Base-by-base conservation (phyloP, 371 early-diverging fungal genomes). In the Vavraia culicis region DNA sequence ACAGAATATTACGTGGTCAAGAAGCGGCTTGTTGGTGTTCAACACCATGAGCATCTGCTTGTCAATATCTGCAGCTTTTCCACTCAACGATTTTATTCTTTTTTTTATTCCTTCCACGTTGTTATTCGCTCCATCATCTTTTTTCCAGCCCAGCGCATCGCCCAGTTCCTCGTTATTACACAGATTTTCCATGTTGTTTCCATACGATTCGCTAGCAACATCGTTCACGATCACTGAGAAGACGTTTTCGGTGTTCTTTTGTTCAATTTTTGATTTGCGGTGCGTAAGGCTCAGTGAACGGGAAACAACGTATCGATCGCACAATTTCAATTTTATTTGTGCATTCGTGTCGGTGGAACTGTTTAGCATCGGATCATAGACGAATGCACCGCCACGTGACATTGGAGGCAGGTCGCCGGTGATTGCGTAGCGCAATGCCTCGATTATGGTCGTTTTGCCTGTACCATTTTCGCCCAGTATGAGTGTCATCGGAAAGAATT, bases 381-480 rank as follows among this genome's bases (percentile, higher is more conserved):
- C 77, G 73, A 99, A 96, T 35, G 83, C 84, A n/a, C 72, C 73
- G 58, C 78, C 79, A 23, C 46, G 58, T 55, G 76, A 74, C 61
- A 86, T 87, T 0, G 94, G 91, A 3, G 99, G 99, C 11, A 82
- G 57, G 36, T 80, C 81, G 2, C 96, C 96, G 0, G 95, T 93
- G 9, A 87, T 88, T 0, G 80, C 80, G 71, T 89, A 99, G 66
- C 86, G 88, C 11, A 99, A 71, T 49, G 84, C 76, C 65, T 99
- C 99, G 52, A 99, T 88, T 50, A 99, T 83, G 0, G 94, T 94
- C 3, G 96, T 95, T 66, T 95, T 98, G 13, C 96, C 98, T 11
- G 85, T 77, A 0, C 96, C 99, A 69, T 95, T 95, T 47, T 78
- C 76, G 0, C 98, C 98, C 13, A 91, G 83, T 55, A 98, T 91